phyloP scores from a whole-genome alignment of 495 filamentous ascomycete genomes.

The Tuber brumale region DNA sequence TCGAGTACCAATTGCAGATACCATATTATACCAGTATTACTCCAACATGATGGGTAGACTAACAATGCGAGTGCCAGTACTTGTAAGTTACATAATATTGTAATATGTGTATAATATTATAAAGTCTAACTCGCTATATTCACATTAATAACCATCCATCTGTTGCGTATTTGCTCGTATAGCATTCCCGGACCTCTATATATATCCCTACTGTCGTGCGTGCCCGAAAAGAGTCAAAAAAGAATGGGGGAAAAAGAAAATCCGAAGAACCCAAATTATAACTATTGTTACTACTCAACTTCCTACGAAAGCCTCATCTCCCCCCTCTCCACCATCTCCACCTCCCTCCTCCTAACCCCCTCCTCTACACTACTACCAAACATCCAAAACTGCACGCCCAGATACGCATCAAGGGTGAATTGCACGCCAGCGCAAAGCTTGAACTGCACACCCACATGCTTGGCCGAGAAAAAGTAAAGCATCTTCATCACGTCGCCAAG shows the following conservation, averaged over 20 bases:
- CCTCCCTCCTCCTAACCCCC: neutral
- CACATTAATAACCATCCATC: neutral
- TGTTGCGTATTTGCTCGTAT: neutral
- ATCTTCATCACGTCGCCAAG: conserved; percentile 92
- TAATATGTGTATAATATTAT: too few relatives aligned
- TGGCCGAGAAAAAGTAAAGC: conserved; percentile 79
- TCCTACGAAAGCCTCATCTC: neutral
- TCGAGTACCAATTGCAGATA: too few relatives aligned
- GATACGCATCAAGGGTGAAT: conserved; percentile 70
- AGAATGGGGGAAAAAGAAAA: neutral
- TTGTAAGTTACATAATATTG: too few relatives aligned
- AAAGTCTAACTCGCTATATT: too few relatives aligned
- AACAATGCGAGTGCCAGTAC: neutral
- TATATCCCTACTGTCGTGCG: neutral
- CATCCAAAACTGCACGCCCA: conserved; percentile 80
- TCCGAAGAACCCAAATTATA: neutral
- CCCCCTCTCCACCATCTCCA: conserved; percentile 3
- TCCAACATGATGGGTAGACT: neutral
- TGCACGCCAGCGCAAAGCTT: conserved; percentile 91
- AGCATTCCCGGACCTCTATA: neutral
- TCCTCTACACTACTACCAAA: conserved; percentile 55
- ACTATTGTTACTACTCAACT: neutral
- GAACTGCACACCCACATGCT: conserved; percentile 77
- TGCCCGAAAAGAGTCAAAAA: neutral
- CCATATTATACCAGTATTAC: neutral